Evolutionary conservation across 176 grass and related monocot genomes (phyloP).

Genomic region (Aegilops tauschii): DNA sequence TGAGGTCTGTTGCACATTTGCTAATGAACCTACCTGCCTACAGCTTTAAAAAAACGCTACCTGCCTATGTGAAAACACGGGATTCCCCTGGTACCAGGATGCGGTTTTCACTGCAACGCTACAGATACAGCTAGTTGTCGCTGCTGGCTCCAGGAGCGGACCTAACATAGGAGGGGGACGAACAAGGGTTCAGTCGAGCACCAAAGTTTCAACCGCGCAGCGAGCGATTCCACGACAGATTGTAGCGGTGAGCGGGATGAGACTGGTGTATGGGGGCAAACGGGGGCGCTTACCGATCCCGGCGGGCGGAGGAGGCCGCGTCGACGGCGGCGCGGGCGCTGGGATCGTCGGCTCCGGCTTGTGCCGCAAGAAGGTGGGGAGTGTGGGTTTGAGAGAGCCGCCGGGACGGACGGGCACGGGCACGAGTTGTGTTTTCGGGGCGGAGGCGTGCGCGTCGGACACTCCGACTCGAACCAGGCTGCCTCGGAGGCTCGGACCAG

Average conservation of each 20-base stretch:
- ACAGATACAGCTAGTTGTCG: background rate
- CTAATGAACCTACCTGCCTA: no score
- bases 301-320: background rate
- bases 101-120: background rate
- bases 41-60: no score
- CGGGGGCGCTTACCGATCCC: background rate
- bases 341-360: slow-evolving; percentile 3
- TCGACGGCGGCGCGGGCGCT: background rate
- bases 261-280: background rate
- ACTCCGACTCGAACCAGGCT: background rate
- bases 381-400: background rate
- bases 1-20: no score
- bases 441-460: background rate
- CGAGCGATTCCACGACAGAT: background rate
- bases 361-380: slow-evolving; percentile 17
- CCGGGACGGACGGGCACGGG: background rate
- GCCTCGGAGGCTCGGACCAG: no score
- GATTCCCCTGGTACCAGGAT: background rate
- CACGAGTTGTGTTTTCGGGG: slow-evolving; percentile 3
- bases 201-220: background rate
- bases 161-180: background rate
- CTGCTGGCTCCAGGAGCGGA: background rate
- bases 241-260: background rate
- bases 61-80: background rate
- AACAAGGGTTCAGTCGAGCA: background rate